Conservation (phyloP, 208 protist species). For the Perkinsela sp. region DNA sequence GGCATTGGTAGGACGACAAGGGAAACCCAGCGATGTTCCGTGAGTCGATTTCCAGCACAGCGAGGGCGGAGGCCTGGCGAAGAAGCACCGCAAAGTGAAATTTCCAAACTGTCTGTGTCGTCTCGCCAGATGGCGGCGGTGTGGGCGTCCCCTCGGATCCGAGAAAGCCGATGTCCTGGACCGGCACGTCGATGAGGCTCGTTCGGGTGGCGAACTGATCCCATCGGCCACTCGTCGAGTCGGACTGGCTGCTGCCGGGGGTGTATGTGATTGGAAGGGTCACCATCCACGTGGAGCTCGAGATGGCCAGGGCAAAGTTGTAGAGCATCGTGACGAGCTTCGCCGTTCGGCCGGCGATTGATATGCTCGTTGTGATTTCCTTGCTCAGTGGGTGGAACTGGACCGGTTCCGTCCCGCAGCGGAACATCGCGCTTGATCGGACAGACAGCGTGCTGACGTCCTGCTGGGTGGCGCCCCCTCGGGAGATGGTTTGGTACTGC, state of each 20-base stretch:
- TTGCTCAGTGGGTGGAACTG: neutral
- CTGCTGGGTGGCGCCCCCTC: neutral
- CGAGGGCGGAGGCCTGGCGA: neutral
- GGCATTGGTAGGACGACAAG: neutral
- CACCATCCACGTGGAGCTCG: neutral
- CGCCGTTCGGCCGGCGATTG: neutral
- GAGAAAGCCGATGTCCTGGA: neutral
- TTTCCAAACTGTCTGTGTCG: neutral
- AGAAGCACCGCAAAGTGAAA: neutral
- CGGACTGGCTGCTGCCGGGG: neutral
- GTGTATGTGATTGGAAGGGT: neutral
- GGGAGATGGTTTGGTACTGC: neutral
- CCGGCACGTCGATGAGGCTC: neutral
- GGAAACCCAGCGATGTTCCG: neutral
- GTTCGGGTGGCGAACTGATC: neutral
- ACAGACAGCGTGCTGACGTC: neutral
- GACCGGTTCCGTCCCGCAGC: neutral
- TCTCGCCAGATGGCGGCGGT: neutral
- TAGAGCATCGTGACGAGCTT: neutral
- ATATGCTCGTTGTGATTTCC: neutral
- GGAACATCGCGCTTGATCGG: neutral
- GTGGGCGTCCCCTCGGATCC: neutral
- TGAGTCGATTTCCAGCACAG: neutral
- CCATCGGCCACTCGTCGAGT: neutral
- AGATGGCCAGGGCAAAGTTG: neutral